Evolutionary conservation across 2,329 filamentous ascomycete species (phyloP), one percentile per base, ranked within the genome.

Genomic region (Neonectria faginata): DNA sequence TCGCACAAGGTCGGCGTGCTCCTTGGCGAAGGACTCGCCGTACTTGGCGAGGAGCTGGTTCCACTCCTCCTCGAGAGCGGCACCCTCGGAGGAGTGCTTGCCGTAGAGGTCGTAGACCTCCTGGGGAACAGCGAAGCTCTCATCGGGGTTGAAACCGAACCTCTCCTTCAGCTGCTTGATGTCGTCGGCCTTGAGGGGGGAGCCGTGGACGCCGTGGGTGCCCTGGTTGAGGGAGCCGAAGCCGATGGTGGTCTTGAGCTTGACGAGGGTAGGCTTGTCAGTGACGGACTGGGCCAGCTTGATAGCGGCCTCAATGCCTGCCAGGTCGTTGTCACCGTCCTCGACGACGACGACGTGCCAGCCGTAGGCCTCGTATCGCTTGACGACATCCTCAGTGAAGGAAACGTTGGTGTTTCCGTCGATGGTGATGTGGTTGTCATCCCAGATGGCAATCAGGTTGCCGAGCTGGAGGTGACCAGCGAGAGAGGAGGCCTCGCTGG

Each of bases 381-480:
- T 96, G 76, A 87, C 81, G 67, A 98, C 95, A 75, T 99, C 94
- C 86, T 99, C 96, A 66, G 96, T 99, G 87, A 99, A 98, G 73
- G 96, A 91, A 78, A 89, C 90, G 85, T 96, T 96, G 84, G 92
- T 98, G 86, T 97, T 92, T 82, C 96, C 96, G 79, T 99, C 96
- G 79, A 90, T 90, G 76, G 87, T 97, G 79, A 99, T 98, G 82
- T 97, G 92, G 89, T 99, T 99, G 87, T 99, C 96, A 79, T 99
- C 96, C 83, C 95, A 99, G 83, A 99, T 88, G 82, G 89, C 90
- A 83, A 98, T 98, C 78, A 99, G 87, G 88, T 98, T 99, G 79
- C 95, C 96, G 71, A 99, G 90, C 88, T 98, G 92, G 82, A 98
- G 88, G 86, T 99, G 96, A 78, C 96, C 96, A 74, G 96, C 96